phyloP scores from a whole-genome alignment of 2,329 filamentous ascomycete species.

The Triangularia verruculosa region DNA sequence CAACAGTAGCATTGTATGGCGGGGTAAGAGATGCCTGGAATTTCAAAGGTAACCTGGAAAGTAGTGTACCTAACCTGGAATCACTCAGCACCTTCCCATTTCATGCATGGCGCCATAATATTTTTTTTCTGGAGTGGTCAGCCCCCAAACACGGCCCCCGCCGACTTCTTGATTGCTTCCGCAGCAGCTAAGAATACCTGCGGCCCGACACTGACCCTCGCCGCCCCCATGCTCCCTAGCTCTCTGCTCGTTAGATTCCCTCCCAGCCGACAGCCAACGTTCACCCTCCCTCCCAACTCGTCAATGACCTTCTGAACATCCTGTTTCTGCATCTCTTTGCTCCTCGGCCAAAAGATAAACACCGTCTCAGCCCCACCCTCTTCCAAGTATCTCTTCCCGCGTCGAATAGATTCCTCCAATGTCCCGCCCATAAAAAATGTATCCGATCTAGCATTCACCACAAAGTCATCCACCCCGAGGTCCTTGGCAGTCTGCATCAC shows the following conservation, averaged over 20 bases:
- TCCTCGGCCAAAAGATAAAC: constrained; percentile 49
- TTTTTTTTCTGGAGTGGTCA: no score
- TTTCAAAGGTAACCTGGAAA: background rate
- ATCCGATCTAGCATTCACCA: constrained; percentile 51
- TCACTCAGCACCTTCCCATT: constrained; percentile 15
- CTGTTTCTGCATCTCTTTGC: constrained; percentile 31
- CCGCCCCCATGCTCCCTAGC: constrained; percentile 41
- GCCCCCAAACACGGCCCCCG: constrained; percentile 15
- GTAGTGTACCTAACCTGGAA: no score
- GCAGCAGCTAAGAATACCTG: constrained; percentile 16
- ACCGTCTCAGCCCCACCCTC: constrained; percentile 49
- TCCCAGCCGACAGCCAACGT: constrained; percentile 18
- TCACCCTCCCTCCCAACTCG: constrained; percentile 41
- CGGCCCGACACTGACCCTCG: constrained; percentile 46
- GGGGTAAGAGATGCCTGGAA: background rate
- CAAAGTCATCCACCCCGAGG: constrained; percentile 46
- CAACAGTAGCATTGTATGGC: background rate
- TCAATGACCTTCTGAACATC: constrained; percentile 40
- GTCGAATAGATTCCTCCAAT: constrained; percentile 38
- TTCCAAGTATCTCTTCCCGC: constrained; percentile 47
- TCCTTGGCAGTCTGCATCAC: constrained; percentile 37
- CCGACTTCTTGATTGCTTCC: constrained; percentile 9
- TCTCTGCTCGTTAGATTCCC: constrained; percentile 34
- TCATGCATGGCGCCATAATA: constrained; percentile 1
- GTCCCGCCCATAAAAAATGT: constrained; percentile 32